Base-by-base conservation (phyloP, 495 filamentous ascomycete genomes). In the Xylaria bambusicola region DNA sequence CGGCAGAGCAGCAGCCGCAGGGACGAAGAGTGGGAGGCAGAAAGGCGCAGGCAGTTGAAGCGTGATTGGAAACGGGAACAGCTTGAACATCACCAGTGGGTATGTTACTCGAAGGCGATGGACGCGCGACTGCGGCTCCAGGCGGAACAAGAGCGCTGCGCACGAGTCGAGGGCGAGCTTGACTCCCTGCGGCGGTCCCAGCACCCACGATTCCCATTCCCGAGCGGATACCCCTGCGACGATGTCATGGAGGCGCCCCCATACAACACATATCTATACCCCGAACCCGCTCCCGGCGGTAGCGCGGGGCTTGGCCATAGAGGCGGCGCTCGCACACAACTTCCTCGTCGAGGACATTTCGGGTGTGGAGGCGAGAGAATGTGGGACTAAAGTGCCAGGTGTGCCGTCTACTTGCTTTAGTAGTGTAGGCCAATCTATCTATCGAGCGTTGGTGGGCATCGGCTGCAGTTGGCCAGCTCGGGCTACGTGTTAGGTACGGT, bases 51-150 rank as follows among this genome's bases (percentile, higher is more conserved):
- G 47, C 36, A 51, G 6, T 44, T 35, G 56, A 47, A 59, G 27
- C 46, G 23, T 10, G 45, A 56, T 41, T 47, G 29, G 15, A 42
- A 47, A 33, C 42, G 38, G 29, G 29, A 33, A n/a, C n/a, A n/a
- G n/a, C 18, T 15, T 29, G 45, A 58, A 13, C 35, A 31, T 17
- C 10, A 40, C 15, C 50, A 26, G 33, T 35, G 13, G 12, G 1
- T 23, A 9, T 33, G 17, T 33, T n/a, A n/a, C n/a, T n/a, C n/a
- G n/a, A n/a, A 31, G 52, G 24, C 57, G 24, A 7, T 38, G 49
- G 15, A 46, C 46, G 36, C 56, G 47, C 21, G 24, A 48, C 46
- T 23, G 53, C 52, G 47, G 47, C 17, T 62, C 40, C 38, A 52
- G 36, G 2, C 47, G 29, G 2, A 63, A 53, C 46, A 55, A 40